Percentiles rank a stretch among this genome's conserved stretches.
phyloP scores from a whole-genome alignment of 2,329 filamentous ascomycete genomes.

The Fusarium sp. region DNA sequence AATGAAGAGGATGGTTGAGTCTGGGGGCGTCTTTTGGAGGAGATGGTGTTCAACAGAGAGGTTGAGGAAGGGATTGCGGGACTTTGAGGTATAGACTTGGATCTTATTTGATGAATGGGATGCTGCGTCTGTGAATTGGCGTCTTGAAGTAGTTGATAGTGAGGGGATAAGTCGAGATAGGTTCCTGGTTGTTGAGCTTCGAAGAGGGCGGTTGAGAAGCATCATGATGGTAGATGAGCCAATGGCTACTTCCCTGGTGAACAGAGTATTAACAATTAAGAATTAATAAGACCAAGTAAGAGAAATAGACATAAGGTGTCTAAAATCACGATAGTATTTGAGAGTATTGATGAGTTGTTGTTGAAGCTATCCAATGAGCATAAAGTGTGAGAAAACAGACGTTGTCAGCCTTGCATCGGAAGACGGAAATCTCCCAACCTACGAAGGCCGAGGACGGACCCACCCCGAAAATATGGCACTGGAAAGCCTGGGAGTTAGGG shows the following conservation, averaged over 20 bases:
- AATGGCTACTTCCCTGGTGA: background rate
- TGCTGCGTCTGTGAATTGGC: constrained; percentile 58
- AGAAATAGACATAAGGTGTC: constrained; percentile 1
- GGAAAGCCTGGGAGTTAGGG: constrained; percentile 11
- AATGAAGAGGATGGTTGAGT: constrained; percentile 85
- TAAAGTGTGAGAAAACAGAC: constrained; percentile 20
- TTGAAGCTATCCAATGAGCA: constrained; percentile 44
- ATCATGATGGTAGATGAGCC: constrained; percentile 23
- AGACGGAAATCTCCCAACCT: constrained; percentile 33
- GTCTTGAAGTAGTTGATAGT: constrained; percentile 31
- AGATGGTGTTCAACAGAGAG: constrained; percentile 95
- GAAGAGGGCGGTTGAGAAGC: constrained; percentile 24
- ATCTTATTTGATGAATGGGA: constrained; percentile 62
- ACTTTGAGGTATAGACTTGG: constrained; percentile 81
- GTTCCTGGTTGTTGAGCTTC: constrained; percentile 14
- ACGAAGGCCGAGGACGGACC: background rate
- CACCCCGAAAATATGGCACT: constrained; percentile 16
- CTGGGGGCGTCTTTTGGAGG: constrained; percentile 78
- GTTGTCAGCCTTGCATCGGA: constrained; percentile 41
- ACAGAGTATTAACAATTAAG: constrained; percentile 5
- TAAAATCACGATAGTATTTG: constrained; percentile 9
- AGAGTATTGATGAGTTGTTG: constrained; percentile 24
- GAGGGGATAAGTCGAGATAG: constrained; percentile 24
- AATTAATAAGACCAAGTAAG: background rate
- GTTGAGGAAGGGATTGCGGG: constrained; percentile 85